These are phyloP conservation scores for Emiliania huxleyi DNA, from an alignment of 78 protist genomes.

Conservation along the genomic window DNA sequence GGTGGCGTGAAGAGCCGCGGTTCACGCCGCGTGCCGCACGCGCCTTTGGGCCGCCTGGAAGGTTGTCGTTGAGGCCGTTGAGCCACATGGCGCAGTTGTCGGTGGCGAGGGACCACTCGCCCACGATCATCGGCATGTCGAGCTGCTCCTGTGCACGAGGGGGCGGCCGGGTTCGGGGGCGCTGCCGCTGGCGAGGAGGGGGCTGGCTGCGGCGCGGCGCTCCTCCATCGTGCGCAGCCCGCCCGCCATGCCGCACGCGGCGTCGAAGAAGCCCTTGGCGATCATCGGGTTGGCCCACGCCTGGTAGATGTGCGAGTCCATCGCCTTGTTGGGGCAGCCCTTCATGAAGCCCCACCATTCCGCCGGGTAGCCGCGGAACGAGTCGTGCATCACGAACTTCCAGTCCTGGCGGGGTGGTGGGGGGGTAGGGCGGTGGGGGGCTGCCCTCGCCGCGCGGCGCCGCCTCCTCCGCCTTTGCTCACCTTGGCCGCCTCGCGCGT, in stretches of 20 bases:
- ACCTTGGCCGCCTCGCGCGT: background rate
- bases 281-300: background rate
- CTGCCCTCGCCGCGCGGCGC: too few relatives aligned
- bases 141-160: background rate
- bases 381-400: background rate
- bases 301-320: slow-evolving; percentile 16
- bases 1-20: background rate
- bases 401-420: too few relatives aligned
- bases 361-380: background rate
- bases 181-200: background rate
- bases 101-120: slow-evolving; percentile 23
- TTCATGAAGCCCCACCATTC: background rate
- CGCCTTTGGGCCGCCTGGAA: background rate
- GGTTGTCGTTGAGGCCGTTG: slow-evolving; percentile 29
- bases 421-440: too few relatives aligned
- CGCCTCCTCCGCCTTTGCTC: too few relatives aligned
- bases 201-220: background rate
- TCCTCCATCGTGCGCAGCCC: background rate
- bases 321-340: background rate
- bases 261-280: background rate
- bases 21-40: background rate
- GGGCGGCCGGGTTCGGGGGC: background rate
- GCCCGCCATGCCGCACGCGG: background rate
- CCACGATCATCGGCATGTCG: background rate
- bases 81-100: slow-evolving; percentile 33